phyloP scores from a whole-genome alignment of 768 basidiomycete species.

The Leccinum disarticulatum region DNA sequence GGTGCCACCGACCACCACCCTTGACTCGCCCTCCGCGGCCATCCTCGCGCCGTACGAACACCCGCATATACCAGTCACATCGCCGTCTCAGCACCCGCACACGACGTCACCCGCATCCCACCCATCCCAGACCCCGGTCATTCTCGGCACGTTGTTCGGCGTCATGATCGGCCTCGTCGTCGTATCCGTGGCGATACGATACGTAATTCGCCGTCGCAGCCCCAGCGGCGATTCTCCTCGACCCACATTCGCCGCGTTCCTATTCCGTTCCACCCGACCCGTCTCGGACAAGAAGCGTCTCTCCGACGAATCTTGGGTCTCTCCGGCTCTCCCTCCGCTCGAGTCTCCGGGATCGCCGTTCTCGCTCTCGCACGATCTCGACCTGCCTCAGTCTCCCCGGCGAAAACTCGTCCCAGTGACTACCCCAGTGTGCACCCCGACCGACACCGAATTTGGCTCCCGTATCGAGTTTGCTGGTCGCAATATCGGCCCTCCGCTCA shows the following conservation, averaged over 20 bases:
- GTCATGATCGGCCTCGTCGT: conserved; percentile 15
- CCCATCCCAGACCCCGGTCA: conserved; percentile 7
- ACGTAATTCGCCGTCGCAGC: conserved; percentile 16
- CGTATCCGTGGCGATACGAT: conserved; percentile 4
- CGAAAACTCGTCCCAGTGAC: conserved; percentile 20
- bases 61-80: conserved; percentile 10
- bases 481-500: background rate
- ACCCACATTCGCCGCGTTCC: conserved; percentile 5
- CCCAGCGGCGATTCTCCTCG: conserved; percentile 5
- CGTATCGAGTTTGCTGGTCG: conserved; percentile 1
- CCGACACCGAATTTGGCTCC: conserved; percentile 22
- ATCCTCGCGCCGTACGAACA: conserved; percentile 17
- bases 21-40: conserved; percentile 1
- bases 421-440: conserved; percentile 19
- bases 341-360: conserved; percentile 10
- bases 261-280: background rate
- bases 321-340: conserved; percentile 10
- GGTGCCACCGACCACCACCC: background rate
- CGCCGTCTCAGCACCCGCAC: conserved; percentile 10
- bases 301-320: conserved; percentile 29
- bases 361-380: conserved; percentile 6
- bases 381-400: conserved; percentile 10
- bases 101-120: conserved; percentile 9
- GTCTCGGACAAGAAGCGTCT: conserved; percentile 19
- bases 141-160: conserved; percentile 20